Percentiles rank a stretch among this genome's conserved stretches.
These are phyloP conservation scores for Lodderomyces beijingensis DNA, from an alignment of 1,139 yeast genomes.

Conservation along the genomic window DNA sequence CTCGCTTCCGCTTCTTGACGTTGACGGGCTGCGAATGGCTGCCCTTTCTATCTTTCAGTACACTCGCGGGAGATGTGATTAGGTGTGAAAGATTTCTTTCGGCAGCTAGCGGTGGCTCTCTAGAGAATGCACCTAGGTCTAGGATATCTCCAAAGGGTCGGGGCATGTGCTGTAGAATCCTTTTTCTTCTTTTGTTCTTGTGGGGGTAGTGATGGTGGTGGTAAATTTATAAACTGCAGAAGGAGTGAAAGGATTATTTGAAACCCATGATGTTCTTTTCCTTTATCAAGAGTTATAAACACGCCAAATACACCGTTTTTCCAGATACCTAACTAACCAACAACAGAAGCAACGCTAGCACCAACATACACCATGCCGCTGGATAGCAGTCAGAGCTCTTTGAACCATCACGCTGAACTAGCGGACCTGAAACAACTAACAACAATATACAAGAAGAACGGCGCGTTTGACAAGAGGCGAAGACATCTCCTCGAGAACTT, in stretches of 20 bases:
- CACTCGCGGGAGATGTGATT: no score
- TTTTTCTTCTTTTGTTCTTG: not conserved
- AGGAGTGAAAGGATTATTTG: no score
- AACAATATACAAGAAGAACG: constrained; percentile 45
- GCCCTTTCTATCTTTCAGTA: no score
- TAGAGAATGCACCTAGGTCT: constrained; percentile 2
- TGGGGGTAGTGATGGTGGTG: constrained; percentile 1
- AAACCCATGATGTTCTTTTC: no score
- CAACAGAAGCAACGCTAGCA: no score
- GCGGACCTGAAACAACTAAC: constrained; percentile 40
- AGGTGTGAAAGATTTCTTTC: constrained; percentile 2
- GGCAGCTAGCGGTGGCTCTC: not conserved
- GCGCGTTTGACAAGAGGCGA: constrained; percentile 47
- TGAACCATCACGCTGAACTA: constrained; percentile 2
- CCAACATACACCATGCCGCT: no score
- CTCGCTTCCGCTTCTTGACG: not conserved
- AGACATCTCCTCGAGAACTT: constrained; percentile 42
- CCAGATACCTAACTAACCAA: no score
- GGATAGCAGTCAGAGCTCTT: no score
- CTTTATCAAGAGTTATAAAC: no score
- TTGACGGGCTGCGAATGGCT: no score
- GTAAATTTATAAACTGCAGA: no score
- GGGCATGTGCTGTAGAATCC: constrained; percentile 3
- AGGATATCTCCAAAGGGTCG: constrained; percentile 4
- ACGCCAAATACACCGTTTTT: no score